Evolutionary conservation across 345 rosid genomes (phyloP).

Genomic region (Lepidium africanum): DNA sequence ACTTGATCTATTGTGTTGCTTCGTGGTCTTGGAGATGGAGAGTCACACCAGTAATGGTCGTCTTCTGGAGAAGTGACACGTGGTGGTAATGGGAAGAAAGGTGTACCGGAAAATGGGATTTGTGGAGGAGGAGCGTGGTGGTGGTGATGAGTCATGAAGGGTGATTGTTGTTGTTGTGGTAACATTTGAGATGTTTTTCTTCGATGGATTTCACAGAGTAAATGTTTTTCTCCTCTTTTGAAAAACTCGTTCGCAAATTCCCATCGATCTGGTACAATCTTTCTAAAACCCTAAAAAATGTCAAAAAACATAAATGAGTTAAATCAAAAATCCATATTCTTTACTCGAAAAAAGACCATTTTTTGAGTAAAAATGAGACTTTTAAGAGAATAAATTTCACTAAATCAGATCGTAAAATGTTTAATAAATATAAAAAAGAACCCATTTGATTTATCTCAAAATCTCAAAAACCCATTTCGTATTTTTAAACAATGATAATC

Average conservation of each 20-base stretch:
- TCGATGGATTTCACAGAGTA: conserved; percentile 91
- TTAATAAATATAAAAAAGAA: too few species aligned
- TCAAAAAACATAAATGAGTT: neutral
- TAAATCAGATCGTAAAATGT: neutral
- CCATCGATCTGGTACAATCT: conserved; percentile 98
- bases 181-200: conserved; percentile 74
- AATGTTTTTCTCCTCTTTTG: conserved; percentile 86
- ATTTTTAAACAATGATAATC: too few species aligned
- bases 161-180: conserved; percentile 41
- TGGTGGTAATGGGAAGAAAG: conserved; percentile 49
- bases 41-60: conserved; percentile 53
- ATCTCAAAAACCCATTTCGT: neutral
- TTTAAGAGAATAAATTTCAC: neutral
- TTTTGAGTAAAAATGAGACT: neutral
- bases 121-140: conserved; percentile 31
- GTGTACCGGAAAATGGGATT: conserved; percentile 29
- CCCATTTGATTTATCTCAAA: neutral
- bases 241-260: conserved; percentile 93
- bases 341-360: neutral
- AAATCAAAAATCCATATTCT: too few species aligned
- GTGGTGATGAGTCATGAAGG: conserved; percentile 37
- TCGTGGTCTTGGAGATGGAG: conserved; percentile 31
- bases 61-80: conserved; percentile 56
- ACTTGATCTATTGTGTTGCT: conserved; percentile 16
- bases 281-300: conserved; percentile 73